A percentile compares a stretch with the other conserved stretches of the same genome.
Conservation (phyloP, 2,329 filamentous ascomycete species). For the Diaporthe destruens region DNA sequence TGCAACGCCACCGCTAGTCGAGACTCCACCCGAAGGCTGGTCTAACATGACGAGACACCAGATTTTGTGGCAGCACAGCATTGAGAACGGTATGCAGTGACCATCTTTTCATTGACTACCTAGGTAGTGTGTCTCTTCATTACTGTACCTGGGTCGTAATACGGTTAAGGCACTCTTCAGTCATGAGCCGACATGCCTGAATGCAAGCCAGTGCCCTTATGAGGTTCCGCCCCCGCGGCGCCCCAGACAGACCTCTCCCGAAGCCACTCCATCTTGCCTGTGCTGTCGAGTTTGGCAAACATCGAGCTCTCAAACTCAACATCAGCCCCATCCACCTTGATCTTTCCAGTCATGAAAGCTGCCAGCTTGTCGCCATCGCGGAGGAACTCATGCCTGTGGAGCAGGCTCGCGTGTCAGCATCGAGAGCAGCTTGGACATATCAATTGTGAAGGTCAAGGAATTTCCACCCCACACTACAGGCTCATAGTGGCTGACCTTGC, state of each 20-base stretch:
- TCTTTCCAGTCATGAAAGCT: slow-evolving; percentile 49
- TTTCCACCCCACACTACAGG: slow-evolving; percentile 46
- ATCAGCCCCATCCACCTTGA: slow-evolving; percentile 47
- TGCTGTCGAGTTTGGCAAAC: slow-evolving; percentile 48
- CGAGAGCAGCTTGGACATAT: background rate
- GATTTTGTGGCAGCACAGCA: too few relatives aligned
- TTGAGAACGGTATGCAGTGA: too few relatives aligned
- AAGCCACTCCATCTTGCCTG: slow-evolving; percentile 48
- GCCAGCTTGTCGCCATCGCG: slow-evolving; percentile 49
- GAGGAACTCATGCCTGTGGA: slow-evolving; percentile 47
- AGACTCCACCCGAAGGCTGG: too few relatives aligned
- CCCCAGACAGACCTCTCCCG: slow-evolving; percentile 48
- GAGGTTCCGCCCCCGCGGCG: background rate
- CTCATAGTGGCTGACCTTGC: slow-evolving; percentile 47
- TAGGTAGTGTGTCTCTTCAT: too few relatives aligned
- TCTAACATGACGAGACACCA: too few relatives aligned
- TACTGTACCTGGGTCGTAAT: too few relatives aligned
- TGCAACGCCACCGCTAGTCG: too few relatives aligned
- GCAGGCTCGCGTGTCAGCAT: background rate
- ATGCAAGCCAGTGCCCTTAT: background rate
- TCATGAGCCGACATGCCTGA: background rate
- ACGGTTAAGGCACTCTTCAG: background rate
- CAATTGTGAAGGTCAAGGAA: background rate
- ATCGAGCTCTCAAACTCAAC: slow-evolving; percentile 49
- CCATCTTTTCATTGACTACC: too few relatives aligned